Percentiles rank a stretch among this genome's conserved stretches.
phyloP scores from a whole-genome alignment of 192 early-diverging fungal species.

The Coemansia reversa region DNA sequence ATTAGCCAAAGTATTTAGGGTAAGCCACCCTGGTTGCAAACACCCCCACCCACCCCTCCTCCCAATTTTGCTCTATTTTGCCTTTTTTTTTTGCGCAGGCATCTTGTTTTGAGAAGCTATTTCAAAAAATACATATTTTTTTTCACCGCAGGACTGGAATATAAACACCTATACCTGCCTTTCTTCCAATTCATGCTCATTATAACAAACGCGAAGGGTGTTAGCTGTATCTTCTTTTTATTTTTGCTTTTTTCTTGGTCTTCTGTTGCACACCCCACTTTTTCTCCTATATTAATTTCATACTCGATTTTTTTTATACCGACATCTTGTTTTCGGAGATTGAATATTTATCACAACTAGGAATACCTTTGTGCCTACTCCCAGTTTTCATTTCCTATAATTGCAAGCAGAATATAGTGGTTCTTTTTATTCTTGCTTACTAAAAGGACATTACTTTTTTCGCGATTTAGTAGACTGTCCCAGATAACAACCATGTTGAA shows the following conservation, averaged over 20 bases:
- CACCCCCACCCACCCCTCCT: constrained; percentile 3
- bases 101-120: constrained; percentile 5
- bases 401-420: not conserved
- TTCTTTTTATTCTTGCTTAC: not conserved
- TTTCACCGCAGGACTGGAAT: not conserved
- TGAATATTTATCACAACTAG: not conserved
- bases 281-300: constrained; percentile 5
- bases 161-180: constrained; percentile 9
- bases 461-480: not conserved
- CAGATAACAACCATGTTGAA: constrained; percentile 19
- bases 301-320: not conserved
- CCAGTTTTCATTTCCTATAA: not conserved
- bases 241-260: not conserved
- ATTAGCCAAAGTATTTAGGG: constrained; percentile 1
- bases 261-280: not conserved
- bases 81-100: not conserved
- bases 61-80: constrained; percentile 1
- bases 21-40: constrained; percentile 9
- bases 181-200: constrained; percentile 1
- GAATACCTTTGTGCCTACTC: not conserved
- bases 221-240: constrained; percentile 4
- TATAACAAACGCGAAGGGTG: constrained; percentile 1
- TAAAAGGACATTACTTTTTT: not conserved
- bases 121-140: not conserved
- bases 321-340: not conserved